Base-by-base conservation (phyloP, 257 asterid species). In the Striga asiatica region DNA sequence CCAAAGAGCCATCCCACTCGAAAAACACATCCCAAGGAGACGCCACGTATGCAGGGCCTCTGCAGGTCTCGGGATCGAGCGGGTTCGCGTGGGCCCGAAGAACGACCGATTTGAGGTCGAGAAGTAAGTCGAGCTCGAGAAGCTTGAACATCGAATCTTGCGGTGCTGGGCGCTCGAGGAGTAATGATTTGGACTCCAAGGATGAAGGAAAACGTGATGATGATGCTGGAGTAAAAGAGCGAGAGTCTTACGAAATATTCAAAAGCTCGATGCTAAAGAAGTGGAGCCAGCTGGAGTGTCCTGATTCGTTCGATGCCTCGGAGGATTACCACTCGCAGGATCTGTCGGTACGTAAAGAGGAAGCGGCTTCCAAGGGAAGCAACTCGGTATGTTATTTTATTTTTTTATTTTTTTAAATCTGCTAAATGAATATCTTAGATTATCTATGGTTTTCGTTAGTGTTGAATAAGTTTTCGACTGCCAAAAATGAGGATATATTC, bases 1-100 rank as follows among this genome's bases (percentile, higher is more conserved):
- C 34, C 56, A 83, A 68, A 65, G 97, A 80, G 74, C 67, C 81
- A 11, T 74, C 81, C 68, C 95, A 82, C 35, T 75, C 69, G 58
- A 88, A 81, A 75, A 76, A 81, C 59, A 78, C 94, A 8, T 88
- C 97, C 39, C 94, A 88, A 72, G 99, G 94, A 0, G 97, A 88
- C 9, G 85, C 84, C 28, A 78, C 76, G 18, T 82, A 60, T 67
- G 69, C 85, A 0, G 96, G 97, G 10, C 95, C 95, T 43, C 62
- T 88, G 56, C 97, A 88, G 62, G 91, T 85, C 23, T 73, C 95
- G 6, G 97, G 91, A 53, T 88, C 97, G 9, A 92, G 95, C 52
- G 97, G 95, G 24, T 92, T 92, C 60, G 94, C 99, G 6, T 88
- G 97, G 99, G 99, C 94, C 0, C 84, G 69, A 71, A 74, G 82